Evolutionary conservation across 768 basidiomycete genomes (phyloP).

Genomic region (Hortiboletus flavorubellus): DNA sequence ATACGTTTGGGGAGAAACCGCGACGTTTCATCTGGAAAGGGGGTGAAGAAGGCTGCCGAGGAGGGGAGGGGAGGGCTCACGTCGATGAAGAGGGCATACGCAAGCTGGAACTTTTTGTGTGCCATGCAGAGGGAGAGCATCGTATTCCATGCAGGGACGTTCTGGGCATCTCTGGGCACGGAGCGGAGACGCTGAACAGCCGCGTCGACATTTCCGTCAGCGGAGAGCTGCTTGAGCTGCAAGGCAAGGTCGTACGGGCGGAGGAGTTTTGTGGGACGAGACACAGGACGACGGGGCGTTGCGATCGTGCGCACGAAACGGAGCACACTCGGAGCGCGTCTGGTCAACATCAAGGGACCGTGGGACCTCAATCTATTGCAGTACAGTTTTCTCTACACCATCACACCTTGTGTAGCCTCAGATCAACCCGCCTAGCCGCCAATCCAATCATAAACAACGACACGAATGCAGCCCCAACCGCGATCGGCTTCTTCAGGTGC

Average conservation of each 20-base stretch:
- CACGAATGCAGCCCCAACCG: slow-evolving; percentile 70
- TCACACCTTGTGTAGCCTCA: slow-evolving; percentile 43
- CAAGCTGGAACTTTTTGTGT: slow-evolving; percentile 52
- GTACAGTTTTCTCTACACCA: neutral
- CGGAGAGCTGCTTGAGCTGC: slow-evolving; percentile 57
- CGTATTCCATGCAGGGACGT: slow-evolving; percentile 75
- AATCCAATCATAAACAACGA: slow-evolving; percentile 55
- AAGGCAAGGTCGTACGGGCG: slow-evolving; percentile 60
- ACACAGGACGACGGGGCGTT: neutral
- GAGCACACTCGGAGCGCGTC: neutral
- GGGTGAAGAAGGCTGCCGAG: slow-evolving; percentile 14
- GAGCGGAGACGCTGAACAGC: slow-evolving; percentile 68
- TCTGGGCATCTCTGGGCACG: slow-evolving; percentile 70
- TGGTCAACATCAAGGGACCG: slow-evolving; percentile 17
- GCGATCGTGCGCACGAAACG: slow-evolving; percentile 6
- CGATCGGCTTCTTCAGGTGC: slow-evolving; percentile 84
- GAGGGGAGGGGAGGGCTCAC: slow-evolving; percentile 37
- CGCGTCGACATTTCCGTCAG: slow-evolving; percentile 51
- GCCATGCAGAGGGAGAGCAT: slow-evolving; percentile 65
- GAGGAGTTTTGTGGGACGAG: slow-evolving; percentile 35
- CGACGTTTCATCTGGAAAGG: slow-evolving; percentile 75
- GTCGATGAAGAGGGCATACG: slow-evolving; percentile 65
- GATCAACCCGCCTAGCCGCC: slow-evolving; percentile 49
- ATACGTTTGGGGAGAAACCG: slow-evolving; percentile 63
- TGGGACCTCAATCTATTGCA: neutral